A percentile compares a stretch with the other conserved stretches of the same genome.
Conservation (phyloP, 2,329 filamentous ascomycete genomes). For the Beauveria australis region DNA sequence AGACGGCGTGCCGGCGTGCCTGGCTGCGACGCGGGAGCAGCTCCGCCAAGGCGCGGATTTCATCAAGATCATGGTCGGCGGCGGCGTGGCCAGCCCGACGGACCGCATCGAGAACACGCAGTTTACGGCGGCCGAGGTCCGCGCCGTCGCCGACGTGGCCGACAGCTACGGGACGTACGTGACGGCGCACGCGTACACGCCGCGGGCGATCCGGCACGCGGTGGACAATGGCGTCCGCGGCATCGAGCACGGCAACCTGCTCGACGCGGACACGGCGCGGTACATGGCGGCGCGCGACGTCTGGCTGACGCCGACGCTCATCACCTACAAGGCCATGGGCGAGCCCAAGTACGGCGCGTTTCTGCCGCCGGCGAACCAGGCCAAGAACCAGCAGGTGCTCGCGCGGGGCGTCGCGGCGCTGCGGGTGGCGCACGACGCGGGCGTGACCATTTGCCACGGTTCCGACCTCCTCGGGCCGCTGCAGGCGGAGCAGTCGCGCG, state of each 20-base stretch:
- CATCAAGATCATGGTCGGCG: conserved; percentile 53
- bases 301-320: conserved; percentile 46
- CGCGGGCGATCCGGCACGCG: conserved; percentile 43
- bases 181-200: conserved; percentile 51
- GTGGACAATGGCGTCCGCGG: conserved; percentile 46
- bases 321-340: conserved; percentile 42
- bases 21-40: conserved; percentile 44
- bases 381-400: conserved; percentile 45
- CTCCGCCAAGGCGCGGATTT: conserved; percentile 49
- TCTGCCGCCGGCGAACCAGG: conserved; percentile 32
- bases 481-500: conserved; percentile 22
- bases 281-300: conserved; percentile 41
- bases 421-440: conserved; percentile 40
- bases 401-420: conserved; percentile 36
- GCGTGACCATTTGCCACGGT: conserved; percentile 48
- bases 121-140: conserved; percentile 49
- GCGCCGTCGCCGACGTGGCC: conserved; percentile 43
- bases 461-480: conserved; percentile 29
- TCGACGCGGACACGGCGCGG: conserved; percentile 34
- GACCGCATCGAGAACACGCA: conserved; percentile 46
- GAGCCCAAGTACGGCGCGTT: conserved; percentile 34
- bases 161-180: conserved; percentile 42
- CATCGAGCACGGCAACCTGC: conserved; percentile 40
- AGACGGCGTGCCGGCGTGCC: conserved; percentile 47
- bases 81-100: conserved; percentile 48